phyloP scores from a whole-genome alignment of 1,284 basidiomycete species.

The Tilletia walkeri region DNA sequence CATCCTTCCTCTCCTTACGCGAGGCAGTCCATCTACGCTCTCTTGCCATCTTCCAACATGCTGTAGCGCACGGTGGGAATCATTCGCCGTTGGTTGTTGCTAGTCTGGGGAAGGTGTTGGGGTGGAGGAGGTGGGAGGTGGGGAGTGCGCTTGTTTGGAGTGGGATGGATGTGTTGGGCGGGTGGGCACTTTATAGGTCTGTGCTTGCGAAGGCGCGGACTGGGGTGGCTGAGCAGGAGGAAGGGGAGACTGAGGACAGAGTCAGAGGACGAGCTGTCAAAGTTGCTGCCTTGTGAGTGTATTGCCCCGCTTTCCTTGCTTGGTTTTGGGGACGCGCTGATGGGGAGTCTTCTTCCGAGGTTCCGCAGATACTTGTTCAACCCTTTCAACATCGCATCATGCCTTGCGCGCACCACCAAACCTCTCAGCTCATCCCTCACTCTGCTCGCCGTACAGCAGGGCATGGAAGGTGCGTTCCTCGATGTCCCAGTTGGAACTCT shows the following conservation, averaged over 20 bases:
- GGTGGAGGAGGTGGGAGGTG: slow-evolving; percentile 51
- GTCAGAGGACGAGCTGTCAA: slow-evolving; percentile 47
- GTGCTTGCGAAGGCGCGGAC: slow-evolving; percentile 54
- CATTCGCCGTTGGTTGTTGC: slow-evolving; percentile 75
- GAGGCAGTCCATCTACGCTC: slow-evolving; percentile 18
- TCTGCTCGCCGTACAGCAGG: slow-evolving; percentile 70
- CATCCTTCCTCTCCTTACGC: slow-evolving; percentile 73
- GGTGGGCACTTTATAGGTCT: background rate
- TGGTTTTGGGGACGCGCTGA: background rate
- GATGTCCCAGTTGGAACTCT: background rate
- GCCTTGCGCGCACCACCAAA: slow-evolving; percentile 75
- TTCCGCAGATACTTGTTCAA: slow-evolving; percentile 75
- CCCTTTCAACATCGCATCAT: slow-evolving; percentile 77
- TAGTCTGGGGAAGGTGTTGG: slow-evolving; percentile 58
- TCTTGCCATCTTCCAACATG: background rate
- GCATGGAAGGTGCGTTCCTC: slow-evolving; percentile 64
- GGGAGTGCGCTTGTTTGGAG: slow-evolving; percentile 70
- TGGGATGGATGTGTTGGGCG: slow-evolving; percentile 65
- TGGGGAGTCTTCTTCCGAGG: background rate
- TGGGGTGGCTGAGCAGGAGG: slow-evolving; percentile 52
- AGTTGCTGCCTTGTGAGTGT: slow-evolving; percentile 3
- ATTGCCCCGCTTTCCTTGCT: background rate
- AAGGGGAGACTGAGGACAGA: slow-evolving; percentile 44
- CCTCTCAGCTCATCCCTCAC: slow-evolving; percentile 73
- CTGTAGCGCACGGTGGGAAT: background rate